Evolutionary conservation across 2,329 filamentous ascomycete species (phyloP).

Genomic region (Xylaria sp.): DNA sequence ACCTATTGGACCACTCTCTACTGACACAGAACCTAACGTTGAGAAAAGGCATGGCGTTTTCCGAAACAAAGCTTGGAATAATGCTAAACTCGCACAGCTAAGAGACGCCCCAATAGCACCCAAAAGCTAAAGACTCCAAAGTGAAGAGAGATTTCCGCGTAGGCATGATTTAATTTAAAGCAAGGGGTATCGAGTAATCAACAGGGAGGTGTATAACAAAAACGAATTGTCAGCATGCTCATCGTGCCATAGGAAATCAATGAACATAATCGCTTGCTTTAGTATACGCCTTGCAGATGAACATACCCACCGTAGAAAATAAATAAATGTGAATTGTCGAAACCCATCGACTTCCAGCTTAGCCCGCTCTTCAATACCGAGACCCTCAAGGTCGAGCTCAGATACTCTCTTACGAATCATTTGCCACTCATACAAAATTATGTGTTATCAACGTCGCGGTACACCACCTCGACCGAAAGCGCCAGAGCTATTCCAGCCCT

Average conservation of each 20-base stretch:
- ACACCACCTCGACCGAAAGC: constrained; percentile 55
- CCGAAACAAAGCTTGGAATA: neutral
- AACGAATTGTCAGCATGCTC: constrained; percentile 12
- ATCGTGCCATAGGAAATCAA: constrained; percentile 15
- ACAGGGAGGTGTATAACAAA: constrained; percentile 20
- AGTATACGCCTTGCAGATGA: constrained; percentile 11
- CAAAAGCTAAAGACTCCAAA: constrained; percentile 4
- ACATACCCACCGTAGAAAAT: constrained; percentile 11
- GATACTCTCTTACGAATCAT: constrained; percentile 36
- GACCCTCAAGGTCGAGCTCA: constrained; percentile 42
- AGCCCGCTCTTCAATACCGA: constrained; percentile 3
- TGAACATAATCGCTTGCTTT: constrained; percentile 30
- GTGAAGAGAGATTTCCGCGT: constrained; percentile 9
- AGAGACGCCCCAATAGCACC: constrained; percentile 4
- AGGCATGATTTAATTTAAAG: constrained; percentile 27
- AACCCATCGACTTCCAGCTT: neutral
- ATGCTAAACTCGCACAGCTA: constrained; percentile 3
- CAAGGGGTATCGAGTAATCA: constrained; percentile 36
- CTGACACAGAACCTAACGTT: constrained; percentile 4
- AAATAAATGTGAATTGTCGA: constrained; percentile 21
- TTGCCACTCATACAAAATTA: constrained; percentile 33
- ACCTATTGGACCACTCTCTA: neutral
- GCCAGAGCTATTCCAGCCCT: constrained; percentile 62
- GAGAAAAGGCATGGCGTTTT: neutral
- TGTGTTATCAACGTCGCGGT: constrained; percentile 60